A percentile compares a stretch with the other conserved stretches of the same genome.
Evolutionary conservation across 805 yeast species (phyloP).

Genomic region (Ogataea minuta): DNA sequence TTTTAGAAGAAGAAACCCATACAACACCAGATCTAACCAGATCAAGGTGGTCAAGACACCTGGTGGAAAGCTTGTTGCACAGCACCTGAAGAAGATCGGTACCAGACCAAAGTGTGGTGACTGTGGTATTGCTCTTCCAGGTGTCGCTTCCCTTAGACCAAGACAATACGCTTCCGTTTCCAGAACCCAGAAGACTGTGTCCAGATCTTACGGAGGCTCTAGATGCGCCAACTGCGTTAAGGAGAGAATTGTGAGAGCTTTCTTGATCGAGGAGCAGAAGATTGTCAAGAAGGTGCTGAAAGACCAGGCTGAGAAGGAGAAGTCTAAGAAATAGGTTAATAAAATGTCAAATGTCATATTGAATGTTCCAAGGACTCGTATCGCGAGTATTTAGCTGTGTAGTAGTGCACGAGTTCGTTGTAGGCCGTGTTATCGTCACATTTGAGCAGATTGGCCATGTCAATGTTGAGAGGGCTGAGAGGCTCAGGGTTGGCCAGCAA

Average conservation of each 20-base stretch:
- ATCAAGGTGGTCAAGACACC: slow-evolving; percentile 99
- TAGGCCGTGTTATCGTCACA: slow-evolving; percentile 46
- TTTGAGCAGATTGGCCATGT: slow-evolving; percentile 59
- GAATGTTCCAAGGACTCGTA: slow-evolving; percentile 13
- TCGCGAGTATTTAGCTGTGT: slow-evolving; percentile 27
- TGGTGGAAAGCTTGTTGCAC: slow-evolving; percentile 98
- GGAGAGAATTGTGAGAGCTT: slow-evolving; percentile 99
- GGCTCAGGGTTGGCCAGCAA: slow-evolving; percentile 66
- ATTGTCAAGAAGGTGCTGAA: slow-evolving; percentile 98
- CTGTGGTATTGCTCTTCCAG: slow-evolving; percentile 66
- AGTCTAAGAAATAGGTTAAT: slow-evolving; percentile 40
- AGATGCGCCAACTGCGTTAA: slow-evolving; percentile 98
- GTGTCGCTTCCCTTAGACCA: slow-evolving; percentile 94
- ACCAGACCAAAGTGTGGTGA: slow-evolving; percentile 88
- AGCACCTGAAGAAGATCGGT: slow-evolving; percentile 91
- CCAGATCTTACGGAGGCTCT: slow-evolving; percentile 99
- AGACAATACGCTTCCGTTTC: slow-evolving; percentile 94
- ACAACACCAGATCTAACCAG: slow-evolving; percentile 99
- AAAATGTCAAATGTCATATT: slow-evolving; percentile 14
- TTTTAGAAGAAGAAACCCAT: slow-evolving; percentile 98
- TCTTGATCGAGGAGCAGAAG: slow-evolving; percentile 99
- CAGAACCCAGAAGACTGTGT: slow-evolving; percentile 96
- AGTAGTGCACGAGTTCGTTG: slow-evolving; percentile 41
- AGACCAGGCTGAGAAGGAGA: slow-evolving; percentile 90
- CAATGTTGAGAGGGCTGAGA: slow-evolving; percentile 68